Base-by-base conservation (phyloP, 805 yeast species). In the Citeromyces nyonsensis region DNA sequence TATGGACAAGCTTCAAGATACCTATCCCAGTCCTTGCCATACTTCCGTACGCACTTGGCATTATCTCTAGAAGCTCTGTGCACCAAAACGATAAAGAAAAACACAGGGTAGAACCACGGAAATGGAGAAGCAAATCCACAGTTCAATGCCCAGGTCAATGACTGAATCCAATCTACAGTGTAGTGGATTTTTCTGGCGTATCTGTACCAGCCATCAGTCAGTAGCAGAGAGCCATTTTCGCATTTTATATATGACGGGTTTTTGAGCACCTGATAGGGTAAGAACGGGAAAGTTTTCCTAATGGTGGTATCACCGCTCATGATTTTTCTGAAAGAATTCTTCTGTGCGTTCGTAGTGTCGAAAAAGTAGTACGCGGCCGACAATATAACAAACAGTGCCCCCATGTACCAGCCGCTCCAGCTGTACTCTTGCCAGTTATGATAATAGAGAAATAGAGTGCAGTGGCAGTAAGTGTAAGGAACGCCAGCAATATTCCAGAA, bases 401-500 rank as follows among this genome's bases (percentile, higher is more conserved):
- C 47, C 54, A 73, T 73, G 64, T 78, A 83, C 6, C 42, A 37
- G 27, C 66, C 54, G 5, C 88, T 67, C 81, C 88, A 73, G 30
- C 65, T 54, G 59, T 91, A 91, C 51, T 82, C 94, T 12, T 59
- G 44, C 30, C 97, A 97, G 36, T 82, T 67, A 56, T 83, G 95
- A 59, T 74, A 73, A 43, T 74, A 75, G 46, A 91, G 59, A 62
- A 59, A 91, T 46, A 91, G 63, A 8, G 95, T 82, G 54, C 93
- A 78, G 51, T 85, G 95, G 57, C 96, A 84, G 62, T 91, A 91
- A 28, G 97, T 88, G 73, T 76, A 91, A 31, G 98, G 98, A 28
- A 91, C 98, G 47, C 98, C 98, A 24, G 96, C 95, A 53, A 91
- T 84, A 61, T 91, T 91, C 98, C 98, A 91, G 66, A 91, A 91